phyloP scores from a whole-genome alignment of 169 alveolate genomes.

The Eimeria maxima region DNA sequence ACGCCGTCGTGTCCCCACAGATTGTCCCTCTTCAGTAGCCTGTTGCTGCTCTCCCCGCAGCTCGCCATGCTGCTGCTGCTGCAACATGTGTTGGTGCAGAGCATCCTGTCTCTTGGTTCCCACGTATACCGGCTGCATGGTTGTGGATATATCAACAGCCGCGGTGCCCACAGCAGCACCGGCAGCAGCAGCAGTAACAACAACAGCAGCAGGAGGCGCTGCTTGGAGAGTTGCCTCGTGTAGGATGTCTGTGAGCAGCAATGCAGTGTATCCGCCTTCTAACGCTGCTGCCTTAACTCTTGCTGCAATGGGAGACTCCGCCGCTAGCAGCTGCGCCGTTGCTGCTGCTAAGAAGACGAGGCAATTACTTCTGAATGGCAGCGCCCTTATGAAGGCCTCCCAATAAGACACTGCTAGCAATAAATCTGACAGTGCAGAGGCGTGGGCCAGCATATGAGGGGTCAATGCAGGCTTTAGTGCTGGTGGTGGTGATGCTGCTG shows the following conservation, averaged over 20 bases:
- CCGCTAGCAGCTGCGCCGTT: slow-evolving; percentile 1
- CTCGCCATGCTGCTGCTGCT: slow-evolving; percentile 1
- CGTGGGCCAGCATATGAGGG: not conserved
- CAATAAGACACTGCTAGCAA: not conserved
- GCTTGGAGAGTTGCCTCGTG: not conserved
- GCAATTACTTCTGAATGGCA: not conserved
- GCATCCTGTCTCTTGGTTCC: not conserved
- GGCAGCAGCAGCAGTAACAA: not conserved
- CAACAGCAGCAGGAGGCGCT: slow-evolving; percentile 48
- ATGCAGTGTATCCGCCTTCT: not conserved
- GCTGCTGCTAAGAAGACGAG: not conserved
- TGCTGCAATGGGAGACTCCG: not conserved
- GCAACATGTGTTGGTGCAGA: not conserved
- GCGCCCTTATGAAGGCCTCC: not conserved
- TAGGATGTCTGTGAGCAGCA: slow-evolving; percentile 14
- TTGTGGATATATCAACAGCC: not conserved
- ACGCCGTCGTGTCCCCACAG: not conserved
- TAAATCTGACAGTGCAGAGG: not conserved
- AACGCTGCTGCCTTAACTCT: not conserved
- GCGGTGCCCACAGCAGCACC: not conserved
- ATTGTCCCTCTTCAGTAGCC: not conserved
- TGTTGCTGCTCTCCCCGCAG: slow-evolving; percentile 17
- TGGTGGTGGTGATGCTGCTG: slow-evolving; percentile 15
- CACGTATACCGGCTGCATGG: not conserved
- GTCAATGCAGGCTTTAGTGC: not conserved